These are phyloP conservation scores for Hawksworthiomyces lignivorus DNA, from an alignment of 2,329 filamentous ascomycete species.

Conservation along the genomic window DNA sequence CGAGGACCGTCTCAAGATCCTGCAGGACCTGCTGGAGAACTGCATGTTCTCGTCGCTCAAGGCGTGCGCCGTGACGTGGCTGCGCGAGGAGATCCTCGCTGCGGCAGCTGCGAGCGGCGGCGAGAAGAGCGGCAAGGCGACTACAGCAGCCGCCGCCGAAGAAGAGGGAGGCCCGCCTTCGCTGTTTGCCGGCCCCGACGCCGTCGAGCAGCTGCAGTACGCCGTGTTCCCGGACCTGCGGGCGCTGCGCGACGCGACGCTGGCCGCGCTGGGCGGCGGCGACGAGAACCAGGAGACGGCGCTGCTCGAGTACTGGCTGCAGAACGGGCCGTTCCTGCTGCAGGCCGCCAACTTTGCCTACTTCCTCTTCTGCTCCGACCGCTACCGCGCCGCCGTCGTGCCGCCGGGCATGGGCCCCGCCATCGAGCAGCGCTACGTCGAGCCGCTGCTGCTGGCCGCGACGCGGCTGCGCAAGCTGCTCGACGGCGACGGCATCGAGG, in stretches of 20 bases:
- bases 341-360: slow-evolving; percentile 55
- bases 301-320: slow-evolving; percentile 43
- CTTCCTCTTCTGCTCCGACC: slow-evolving; percentile 41
- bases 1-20: slow-evolving; percentile 50
- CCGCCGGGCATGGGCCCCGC: slow-evolving; percentile 50
- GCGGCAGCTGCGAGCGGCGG: slow-evolving; percentile 17
- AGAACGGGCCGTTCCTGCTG: slow-evolving; percentile 46
- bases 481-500: background rate
- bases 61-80: slow-evolving; percentile 55
- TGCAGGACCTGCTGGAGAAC: slow-evolving; percentile 58
- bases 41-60: slow-evolving; percentile 56
- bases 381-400: slow-evolving; percentile 36
- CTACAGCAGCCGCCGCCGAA: background rate
- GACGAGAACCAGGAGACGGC: slow-evolving; percentile 21
- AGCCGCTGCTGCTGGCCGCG: slow-evolving; percentile 40
- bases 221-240: slow-evolving; percentile 51
- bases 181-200: slow-evolving; percentile 44
- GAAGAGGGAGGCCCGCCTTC: slow-evolving; percentile 13
- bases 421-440: slow-evolving; percentile 51
- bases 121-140: slow-evolving; percentile 20
- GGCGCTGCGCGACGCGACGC: slow-evolving; percentile 32
- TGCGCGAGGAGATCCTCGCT: slow-evolving; percentile 53
- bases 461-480: slow-evolving; percentile 5
- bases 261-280: slow-evolving; percentile 3
- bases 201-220: slow-evolving; percentile 54